phyloP scores from a whole-genome alignment of 768 basidiomycete genomes.

The Tricholomella constricta region DNA sequence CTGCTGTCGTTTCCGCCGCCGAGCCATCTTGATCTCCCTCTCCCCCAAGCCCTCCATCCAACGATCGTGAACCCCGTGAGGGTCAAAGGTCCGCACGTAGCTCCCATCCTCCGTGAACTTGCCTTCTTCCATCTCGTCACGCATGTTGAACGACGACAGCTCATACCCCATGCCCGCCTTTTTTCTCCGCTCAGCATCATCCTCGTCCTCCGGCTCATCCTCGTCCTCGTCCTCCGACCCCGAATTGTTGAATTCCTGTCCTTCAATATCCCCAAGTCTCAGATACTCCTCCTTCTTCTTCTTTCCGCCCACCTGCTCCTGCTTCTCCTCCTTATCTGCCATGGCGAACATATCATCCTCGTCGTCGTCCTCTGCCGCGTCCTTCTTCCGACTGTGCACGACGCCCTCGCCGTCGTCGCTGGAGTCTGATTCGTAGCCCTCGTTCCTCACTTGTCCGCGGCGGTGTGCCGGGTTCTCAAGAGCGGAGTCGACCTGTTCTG shows the following conservation, averaged over 20 bases:
- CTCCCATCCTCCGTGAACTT: constrained; percentile 94
- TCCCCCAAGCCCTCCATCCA: constrained; percentile 96
- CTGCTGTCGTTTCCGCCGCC: constrained; percentile 71
- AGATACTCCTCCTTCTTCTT: constrained; percentile 76
- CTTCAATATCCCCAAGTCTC: constrained; percentile 93
- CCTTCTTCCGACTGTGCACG: constrained; percentile 75
- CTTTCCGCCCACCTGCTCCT: constrained; percentile 39
- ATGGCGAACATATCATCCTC: constrained; percentile 84
- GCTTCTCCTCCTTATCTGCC: constrained; percentile 59
- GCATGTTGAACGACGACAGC: constrained; percentile 97
- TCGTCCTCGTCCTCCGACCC: constrained; percentile 45
- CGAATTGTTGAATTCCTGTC: constrained; percentile 79
- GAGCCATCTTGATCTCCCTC: constrained; percentile 79
- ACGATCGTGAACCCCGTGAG: constrained; percentile 87
- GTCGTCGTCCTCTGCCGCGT: constrained; percentile 51
- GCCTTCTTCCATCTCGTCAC: constrained; percentile 97
- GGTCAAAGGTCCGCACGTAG: constrained; percentile 85
- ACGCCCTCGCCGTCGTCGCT: constrained; percentile 96
- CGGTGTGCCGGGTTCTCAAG: constrained; percentile 66
- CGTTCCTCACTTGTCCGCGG: constrained; percentile 76
- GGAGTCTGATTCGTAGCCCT: constrained; percentile 92
- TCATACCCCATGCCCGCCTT: constrained; percentile 93
- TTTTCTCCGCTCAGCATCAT: constrained; percentile 71
- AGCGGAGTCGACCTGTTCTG: constrained; percentile 73
- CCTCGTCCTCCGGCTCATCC: constrained; percentile 69